phyloP scores from a whole-genome alignment of 78 protist genomes.

The Dictyostelium brefeldianum region DNA sequence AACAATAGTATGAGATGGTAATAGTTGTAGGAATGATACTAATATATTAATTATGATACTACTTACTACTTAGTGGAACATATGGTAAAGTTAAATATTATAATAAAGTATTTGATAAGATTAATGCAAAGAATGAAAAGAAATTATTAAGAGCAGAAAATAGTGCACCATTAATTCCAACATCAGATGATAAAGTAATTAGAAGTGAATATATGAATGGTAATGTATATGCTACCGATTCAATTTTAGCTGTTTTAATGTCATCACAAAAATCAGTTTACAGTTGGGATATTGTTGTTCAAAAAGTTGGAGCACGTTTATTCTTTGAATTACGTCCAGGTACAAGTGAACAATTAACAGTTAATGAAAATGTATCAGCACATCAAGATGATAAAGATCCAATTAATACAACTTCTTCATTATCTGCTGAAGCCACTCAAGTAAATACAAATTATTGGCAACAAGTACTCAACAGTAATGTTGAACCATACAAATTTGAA shows the following conservation, averaged over 20 bases:
- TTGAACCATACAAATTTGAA: conserved; percentile 30
- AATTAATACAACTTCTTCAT: conserved; percentile 72
- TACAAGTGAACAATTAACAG: conserved; percentile 81
- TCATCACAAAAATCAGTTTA: conserved; percentile 80
- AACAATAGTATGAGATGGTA: neutral
- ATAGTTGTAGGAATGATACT: too few species aligned
- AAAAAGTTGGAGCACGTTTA: conserved; percentile 73
- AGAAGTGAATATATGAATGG: conserved; percentile 45
- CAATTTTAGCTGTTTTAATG: conserved; percentile 88
- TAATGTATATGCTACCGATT: conserved; percentile 90
- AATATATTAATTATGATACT: neutral
- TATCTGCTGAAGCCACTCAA: conserved; percentile 90
- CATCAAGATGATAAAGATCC: conserved; percentile 86
- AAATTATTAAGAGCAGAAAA: conserved; percentile 24
- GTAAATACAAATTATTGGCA: conserved; percentile 84
- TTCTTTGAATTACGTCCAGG: conserved; percentile 91
- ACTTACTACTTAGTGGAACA: conserved; percentile 17
- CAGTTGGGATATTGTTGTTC: conserved; percentile 92
- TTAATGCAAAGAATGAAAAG: conserved; percentile 49
- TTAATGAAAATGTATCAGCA: conserved; percentile 81
- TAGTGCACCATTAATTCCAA: conserved; percentile 42
- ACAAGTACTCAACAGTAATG: conserved; percentile 42
- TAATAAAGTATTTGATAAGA: conserved; percentile 27
- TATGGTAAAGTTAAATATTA: conserved; percentile 61
- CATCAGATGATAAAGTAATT: conserved; percentile 62